These are phyloP conservation scores for Diplogelasinospora grovesii DNA, from an alignment of 495 filamentous ascomycete species.

Conservation along the genomic window DNA sequence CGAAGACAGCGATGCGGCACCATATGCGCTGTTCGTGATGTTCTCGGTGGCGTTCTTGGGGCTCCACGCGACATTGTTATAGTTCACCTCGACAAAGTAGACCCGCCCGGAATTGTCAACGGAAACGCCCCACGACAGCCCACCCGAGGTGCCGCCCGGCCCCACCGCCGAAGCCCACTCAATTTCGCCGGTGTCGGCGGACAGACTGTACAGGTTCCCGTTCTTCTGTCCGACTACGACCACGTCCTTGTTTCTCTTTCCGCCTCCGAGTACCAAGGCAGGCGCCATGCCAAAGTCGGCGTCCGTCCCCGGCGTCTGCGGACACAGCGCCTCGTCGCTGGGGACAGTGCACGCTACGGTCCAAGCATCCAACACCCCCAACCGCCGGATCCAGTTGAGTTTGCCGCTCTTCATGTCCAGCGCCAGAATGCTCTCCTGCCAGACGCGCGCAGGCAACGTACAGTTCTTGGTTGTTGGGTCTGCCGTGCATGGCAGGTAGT, in stretches of 20 bases:
- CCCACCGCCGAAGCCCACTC: slow-evolving; percentile 25
- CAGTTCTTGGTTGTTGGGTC: slow-evolving; percentile 1
- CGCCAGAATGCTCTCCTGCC: slow-evolving; percentile 30
- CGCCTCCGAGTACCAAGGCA: slow-evolving; percentile 20
- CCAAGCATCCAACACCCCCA: slow-evolving; percentile 24
- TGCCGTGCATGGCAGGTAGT: slow-evolving; percentile 15
- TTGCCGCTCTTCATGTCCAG: slow-evolving; percentile 23
- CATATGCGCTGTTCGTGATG: slow-evolving; percentile 25
- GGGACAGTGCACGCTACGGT: slow-evolving; percentile 25
- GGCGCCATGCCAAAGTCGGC: slow-evolving; percentile 41
- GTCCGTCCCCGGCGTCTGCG: slow-evolving; percentile 28
- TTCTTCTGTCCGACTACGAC: slow-evolving; percentile 36
- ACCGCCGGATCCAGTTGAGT: slow-evolving; percentile 25
- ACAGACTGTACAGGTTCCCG: slow-evolving; percentile 29
- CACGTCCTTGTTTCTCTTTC: slow-evolving; percentile 14
- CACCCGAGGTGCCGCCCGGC: slow-evolving; percentile 21
- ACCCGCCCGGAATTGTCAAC: slow-evolving; percentile 22
- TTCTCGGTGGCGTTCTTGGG: slow-evolving; percentile 6
- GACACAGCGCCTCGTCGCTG: slow-evolving; percentile 20
- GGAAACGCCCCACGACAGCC: slow-evolving; percentile 34
- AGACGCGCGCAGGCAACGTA: slow-evolving; percentile 15
- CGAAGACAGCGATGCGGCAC: slow-evolving; percentile 19
- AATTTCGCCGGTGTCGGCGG: slow-evolving; percentile 22
- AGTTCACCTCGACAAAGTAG: slow-evolving; percentile 32
- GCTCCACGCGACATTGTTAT: slow-evolving; percentile 8